phyloP scores from a whole-genome alignment of 148 eudicot genomes.

The Rhododendron kiyosumense region DNA sequence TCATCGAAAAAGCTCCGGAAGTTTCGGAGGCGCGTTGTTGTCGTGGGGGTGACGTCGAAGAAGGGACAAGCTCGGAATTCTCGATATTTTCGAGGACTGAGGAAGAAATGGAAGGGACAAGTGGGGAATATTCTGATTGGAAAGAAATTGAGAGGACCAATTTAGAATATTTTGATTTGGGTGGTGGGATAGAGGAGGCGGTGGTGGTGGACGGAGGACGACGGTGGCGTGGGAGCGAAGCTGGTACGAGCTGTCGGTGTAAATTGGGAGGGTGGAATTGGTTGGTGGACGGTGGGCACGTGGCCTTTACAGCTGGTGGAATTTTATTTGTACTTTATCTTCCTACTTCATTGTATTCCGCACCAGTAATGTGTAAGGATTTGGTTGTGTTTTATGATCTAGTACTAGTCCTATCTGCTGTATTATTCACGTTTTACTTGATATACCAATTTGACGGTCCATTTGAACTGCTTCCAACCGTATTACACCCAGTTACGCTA shows the following conservation, averaged over 20 bases:
- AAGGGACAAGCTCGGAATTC: slow-evolving; percentile 13
- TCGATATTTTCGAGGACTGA: neutral
- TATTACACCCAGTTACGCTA: neutral
- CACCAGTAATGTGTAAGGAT: slow-evolving; percentile 2
- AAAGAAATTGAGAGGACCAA: slow-evolving; percentile 5
- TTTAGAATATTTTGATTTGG: neutral
- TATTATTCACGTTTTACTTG: slow-evolving; percentile 9
- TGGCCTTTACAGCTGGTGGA: slow-evolving; percentile 11
- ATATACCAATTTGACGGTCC: slow-evolving; percentile 7
- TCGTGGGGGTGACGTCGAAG: slow-evolving; percentile 10
- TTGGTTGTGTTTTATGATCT: neutral
- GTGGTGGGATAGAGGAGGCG: neutral
- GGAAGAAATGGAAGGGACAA: slow-evolving; percentile 12
- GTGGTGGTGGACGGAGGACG: neutral
- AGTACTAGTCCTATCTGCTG: neutral
- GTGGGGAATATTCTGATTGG: slow-evolving; percentile 21
- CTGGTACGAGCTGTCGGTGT: slow-evolving; percentile 10
- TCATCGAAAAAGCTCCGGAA: neutral
- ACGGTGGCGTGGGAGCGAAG: slow-evolving; percentile 3
- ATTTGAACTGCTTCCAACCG: slow-evolving; percentile 12
- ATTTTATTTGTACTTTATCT: neutral
- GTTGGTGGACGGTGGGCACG: neutral
- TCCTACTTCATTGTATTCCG: neutral
- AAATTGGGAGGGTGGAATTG: neutral
- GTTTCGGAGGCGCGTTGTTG: slow-evolving; percentile 1